Conservation (phyloP, 805 yeast species). For the Cephaloascus albidus region DNA sequence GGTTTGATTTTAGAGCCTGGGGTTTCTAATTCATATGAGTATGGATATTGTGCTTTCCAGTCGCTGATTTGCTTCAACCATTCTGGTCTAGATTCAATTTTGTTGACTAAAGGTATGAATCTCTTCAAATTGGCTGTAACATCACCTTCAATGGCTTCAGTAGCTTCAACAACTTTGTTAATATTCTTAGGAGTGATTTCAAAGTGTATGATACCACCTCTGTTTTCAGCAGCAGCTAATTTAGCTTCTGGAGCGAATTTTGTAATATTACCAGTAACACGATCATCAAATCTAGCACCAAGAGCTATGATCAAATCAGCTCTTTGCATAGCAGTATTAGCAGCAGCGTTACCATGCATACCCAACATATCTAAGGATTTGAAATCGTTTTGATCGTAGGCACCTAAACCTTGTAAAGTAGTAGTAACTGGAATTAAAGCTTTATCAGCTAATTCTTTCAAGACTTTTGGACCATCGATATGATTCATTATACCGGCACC, state of each 20-base stretch:
- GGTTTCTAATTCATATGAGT: slow-evolving; percentile 71
- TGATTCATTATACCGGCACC: slow-evolving; percentile 86
- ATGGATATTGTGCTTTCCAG: slow-evolving; percentile 87
- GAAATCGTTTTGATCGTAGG: slow-evolving; percentile 85
- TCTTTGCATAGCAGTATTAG: slow-evolving; percentile 87
- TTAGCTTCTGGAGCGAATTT: slow-evolving; percentile 93
- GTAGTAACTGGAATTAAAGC: slow-evolving; percentile 96
- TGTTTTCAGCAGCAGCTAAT: slow-evolving; percentile 74
- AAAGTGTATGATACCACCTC: slow-evolving; percentile 96
- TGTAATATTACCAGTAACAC: slow-evolving; percentile 82
- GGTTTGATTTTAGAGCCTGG: slow-evolving; percentile 81
- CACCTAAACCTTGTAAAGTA: slow-evolving; percentile 88
- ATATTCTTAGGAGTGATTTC: slow-evolving; percentile 96
- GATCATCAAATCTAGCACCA: slow-evolving; percentile 97
- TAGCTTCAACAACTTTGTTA: slow-evolving; percentile 93
- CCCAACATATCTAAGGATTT: slow-evolving; percentile 95
- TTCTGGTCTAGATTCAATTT: slow-evolving; percentile 58
- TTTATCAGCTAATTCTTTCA: slow-evolving; percentile 81
- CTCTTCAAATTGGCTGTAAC: slow-evolving; percentile 68
- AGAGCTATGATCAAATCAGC: slow-evolving; percentile 91
- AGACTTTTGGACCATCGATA: slow-evolving; percentile 67
- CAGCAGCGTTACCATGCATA: slow-evolving; percentile 96
- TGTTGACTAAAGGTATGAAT: slow-evolving; percentile 61
- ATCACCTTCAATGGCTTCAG: slow-evolving; percentile 96
- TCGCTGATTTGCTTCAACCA: slow-evolving; percentile 70